Evolutionary conservation across 1,284 basidiomycete genomes (phyloP), one percentile per base, ranked within the genome.

Genomic region (Papiliotrema terrestris): DNA sequence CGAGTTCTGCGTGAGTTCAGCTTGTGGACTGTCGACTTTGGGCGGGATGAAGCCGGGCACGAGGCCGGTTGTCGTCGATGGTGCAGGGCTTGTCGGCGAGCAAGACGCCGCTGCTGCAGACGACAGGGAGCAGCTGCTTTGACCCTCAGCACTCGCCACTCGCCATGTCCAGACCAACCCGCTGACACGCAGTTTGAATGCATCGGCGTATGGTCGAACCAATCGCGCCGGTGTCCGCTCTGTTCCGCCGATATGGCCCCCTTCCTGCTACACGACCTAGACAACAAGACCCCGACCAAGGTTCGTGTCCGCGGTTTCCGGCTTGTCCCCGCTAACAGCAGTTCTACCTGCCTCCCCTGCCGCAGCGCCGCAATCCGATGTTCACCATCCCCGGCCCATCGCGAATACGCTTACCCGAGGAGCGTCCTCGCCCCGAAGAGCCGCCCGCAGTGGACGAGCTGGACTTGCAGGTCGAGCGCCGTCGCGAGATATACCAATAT

Each of bases 191-290:
- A 77, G 91, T 92, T 93, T 63, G 87, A 88, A 56, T 94, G 91
- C 71, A 81, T 93, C 17, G 78, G 87, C 44, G 78, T 90, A 1
- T 93, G 90, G 91, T 83, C 87, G 36, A 87, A 89, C 85, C 71
- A 75, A 80, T 78, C 58, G 5, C 59, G 72, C 45, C 55, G 73
- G 52, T 95, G 91, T 69, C 91, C 91, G 0, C 79, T 95, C 1
- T 95, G 91, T 73, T 83, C 86, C 0, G 84, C 86, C 52, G 73
- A 81, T 35, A 85, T 91, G 61, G 87, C 85, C 15, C 81, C 84
- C 22, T 86, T 90, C 70, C 76, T 95, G 45, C 87, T 93, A 47
- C 91, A 94, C 72, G 83, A 84, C 58, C 65, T 78, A 3, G 66
- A 72, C 54, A 55, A 64, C 6, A 48, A 49, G 2, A 63, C 63